These are phyloP conservation scores for Oryza longistaminata DNA, from an alignment of 176 grass and related monocot species.

Conservation along the genomic window DNA sequence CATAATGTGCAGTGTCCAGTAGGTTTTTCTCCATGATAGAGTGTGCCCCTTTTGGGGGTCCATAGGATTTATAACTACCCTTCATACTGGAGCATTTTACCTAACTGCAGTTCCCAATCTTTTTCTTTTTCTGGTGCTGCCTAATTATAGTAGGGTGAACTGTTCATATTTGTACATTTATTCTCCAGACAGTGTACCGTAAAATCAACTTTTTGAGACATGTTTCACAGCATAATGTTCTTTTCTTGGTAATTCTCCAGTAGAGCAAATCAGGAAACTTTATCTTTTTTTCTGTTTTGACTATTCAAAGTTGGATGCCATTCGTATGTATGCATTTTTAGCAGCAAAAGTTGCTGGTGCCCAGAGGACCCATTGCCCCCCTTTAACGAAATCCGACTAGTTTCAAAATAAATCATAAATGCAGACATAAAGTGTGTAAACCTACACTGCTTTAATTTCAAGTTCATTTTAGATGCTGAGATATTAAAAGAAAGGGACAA, in stretches of 20 bases:
- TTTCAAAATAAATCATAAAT: not conserved
- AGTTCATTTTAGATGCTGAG: not conserved
- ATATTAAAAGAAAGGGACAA: not conserved
- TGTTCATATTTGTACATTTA: constrained; percentile 27
- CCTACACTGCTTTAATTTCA: not conserved
- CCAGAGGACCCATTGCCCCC: not conserved
- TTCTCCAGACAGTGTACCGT: not conserved
- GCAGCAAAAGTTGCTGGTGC: not conserved
- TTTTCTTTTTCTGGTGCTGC: not conserved
- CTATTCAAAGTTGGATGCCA: constrained; percentile 2
- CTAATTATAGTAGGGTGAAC: constrained; percentile 31
- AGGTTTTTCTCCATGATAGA: constrained; percentile 15
- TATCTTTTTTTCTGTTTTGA: not conserved
- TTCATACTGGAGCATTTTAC: not conserved
- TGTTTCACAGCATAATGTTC: not conserved
- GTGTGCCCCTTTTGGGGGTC: not conserved
- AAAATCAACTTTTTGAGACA: constrained; percentile 9
- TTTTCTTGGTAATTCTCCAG: constrained; percentile 26
- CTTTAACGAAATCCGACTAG: not conserved
- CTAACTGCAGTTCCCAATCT: not conserved
- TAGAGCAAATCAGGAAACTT: constrained; percentile 6
- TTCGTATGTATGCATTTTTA: not conserved
- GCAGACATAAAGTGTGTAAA: not conserved
- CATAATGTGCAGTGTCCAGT: constrained; percentile 29
- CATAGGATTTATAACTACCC: not conserved